Conservation (phyloP, 2,329 filamentous ascomycete genomes). For the Fusarium humuli region DNA sequence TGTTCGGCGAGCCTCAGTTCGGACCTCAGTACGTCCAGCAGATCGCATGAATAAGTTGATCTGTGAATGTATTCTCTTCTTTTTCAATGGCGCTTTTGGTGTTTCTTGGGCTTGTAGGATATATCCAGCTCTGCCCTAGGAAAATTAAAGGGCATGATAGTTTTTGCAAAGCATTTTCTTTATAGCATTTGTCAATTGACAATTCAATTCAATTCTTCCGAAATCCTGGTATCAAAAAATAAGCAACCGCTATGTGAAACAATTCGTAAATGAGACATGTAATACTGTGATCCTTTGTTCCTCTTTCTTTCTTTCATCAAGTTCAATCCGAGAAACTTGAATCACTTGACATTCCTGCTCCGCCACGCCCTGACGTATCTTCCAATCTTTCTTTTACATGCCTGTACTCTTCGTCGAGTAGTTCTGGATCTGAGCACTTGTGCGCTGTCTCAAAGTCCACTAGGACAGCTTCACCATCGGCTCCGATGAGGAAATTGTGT, state of each 20-base stretch:
- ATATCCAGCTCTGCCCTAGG: constrained; percentile 7
- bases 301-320: neutral
- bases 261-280: constrained; percentile 11
- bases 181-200: constrained; percentile 26
- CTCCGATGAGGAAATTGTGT: constrained; percentile 50
- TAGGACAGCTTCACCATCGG: constrained; percentile 43
- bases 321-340: constrained; percentile 43
- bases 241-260: constrained; percentile 7
- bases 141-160: constrained; percentile 10
- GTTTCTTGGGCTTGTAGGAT: constrained; percentile 30
- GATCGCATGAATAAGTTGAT: constrained; percentile 38
- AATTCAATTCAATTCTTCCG: constrained; percentile 7
- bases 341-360: constrained; percentile 44
- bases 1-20: constrained; percentile 46
- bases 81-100: constrained; percentile 32
- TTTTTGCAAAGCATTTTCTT: neutral
- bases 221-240: constrained; percentile 29
- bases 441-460: constrained; percentile 52
- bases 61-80: neutral
- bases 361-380: constrained; percentile 43
- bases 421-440: constrained; percentile 37
- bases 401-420: constrained; percentile 43
- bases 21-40: constrained; percentile 53
- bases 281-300: constrained; percentile 7
- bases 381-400: constrained; percentile 39